phyloP scores from a whole-genome alignment of 1,139 yeast genomes.

The Yamadazyma atmosphaerica region DNA sequence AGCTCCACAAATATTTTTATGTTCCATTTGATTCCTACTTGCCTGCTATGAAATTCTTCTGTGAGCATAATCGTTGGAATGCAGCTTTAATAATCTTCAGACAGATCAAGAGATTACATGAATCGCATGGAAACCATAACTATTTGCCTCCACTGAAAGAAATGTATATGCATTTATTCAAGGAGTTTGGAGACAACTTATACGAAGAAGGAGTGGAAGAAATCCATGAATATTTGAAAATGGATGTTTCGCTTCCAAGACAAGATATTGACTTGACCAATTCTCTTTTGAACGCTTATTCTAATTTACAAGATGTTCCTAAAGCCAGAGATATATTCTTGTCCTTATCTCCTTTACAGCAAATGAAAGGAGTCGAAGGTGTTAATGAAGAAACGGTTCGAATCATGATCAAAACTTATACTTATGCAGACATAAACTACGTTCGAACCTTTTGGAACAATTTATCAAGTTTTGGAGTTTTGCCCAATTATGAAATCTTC shows the following conservation, averaged over 20 bases:
- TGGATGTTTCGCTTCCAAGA: slow-evolving; percentile 59
- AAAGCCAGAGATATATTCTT: slow-evolving; percentile 65
- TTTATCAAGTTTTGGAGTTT: slow-evolving; percentile 52
- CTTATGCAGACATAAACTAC: slow-evolving; percentile 57
- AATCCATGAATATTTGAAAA: slow-evolving; percentile 62
- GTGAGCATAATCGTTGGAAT: slow-evolving; percentile 57
- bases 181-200: slow-evolving; percentile 57
- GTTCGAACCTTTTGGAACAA: slow-evolving; percentile 67
- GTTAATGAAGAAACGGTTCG: slow-evolving; percentile 70
- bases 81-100: slow-evolving; percentile 67
- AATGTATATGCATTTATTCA: slow-evolving; percentile 63
- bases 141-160: slow-evolving; percentile 62
- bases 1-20: slow-evolving; percentile 55
- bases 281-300: slow-evolving; percentile 65
- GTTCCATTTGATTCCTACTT: slow-evolving; percentile 63
- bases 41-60: slow-evolving; percentile 61
- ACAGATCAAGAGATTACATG: slow-evolving; percentile 56
- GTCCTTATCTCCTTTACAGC: slow-evolving; percentile 53
- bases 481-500: slow-evolving; percentile 57
- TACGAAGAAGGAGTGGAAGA: slow-evolving; percentile 72
- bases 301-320: slow-evolving; percentile 59
- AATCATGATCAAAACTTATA: slow-evolving; percentile 68
- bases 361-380: slow-evolving; percentile 37
- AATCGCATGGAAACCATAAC: slow-evolving; percentile 48
- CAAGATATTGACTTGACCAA: slow-evolving; percentile 63